Evolutionary conservation across 345 rosid genomes (phyloP), one percentile per base, ranked within the genome.

Genomic region (Clausena lansium): DNA sequence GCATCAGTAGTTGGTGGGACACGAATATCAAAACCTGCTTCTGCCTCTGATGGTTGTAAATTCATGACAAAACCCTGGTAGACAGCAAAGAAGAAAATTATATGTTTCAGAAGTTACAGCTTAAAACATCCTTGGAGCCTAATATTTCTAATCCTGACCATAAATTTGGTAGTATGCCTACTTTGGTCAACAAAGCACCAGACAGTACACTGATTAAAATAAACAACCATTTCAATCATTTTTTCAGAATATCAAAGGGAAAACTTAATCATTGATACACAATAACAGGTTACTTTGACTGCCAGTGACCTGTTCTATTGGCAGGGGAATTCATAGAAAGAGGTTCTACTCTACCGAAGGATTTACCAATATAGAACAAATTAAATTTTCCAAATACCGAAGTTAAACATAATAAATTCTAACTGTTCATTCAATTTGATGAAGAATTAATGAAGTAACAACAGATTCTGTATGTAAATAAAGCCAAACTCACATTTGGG

Each of bases 1-100:
- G 85, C 67, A 87, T 94, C 88, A 71, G 85, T 84, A 73, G 82
- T 91, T 24, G 98, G 98, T 61, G 99, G 95, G 32, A 96, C 71
- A 70, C 99, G 87, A 70, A 96, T 80, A 81, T 96, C 98, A 70
- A 96, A 92, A 70, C 99, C 99, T 71, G 98, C 99, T 89, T 91
- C 97, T 61, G 98, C 97, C 83, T 94, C 98, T 30, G 98, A 96
- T 38, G 99, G 99, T 81, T 94, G 98, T 87, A 94, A 85, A 76
- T 94, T 96, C 99, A 96, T 94, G 68, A 92, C 95, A 73, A 92
- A 96, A 32, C 98, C 99, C 97, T 95, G 83, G 67, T 59, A 80
- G 70, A 67, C 64, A 55, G 45, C 75, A 76, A 84, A 85, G 75
- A 39, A 59, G 52, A 39, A 27, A n/a, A 27, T 35, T 36, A 22